Conservation (phyloP, 2,329 filamentous ascomycete species). For the Alternaria sp. region DNA sequence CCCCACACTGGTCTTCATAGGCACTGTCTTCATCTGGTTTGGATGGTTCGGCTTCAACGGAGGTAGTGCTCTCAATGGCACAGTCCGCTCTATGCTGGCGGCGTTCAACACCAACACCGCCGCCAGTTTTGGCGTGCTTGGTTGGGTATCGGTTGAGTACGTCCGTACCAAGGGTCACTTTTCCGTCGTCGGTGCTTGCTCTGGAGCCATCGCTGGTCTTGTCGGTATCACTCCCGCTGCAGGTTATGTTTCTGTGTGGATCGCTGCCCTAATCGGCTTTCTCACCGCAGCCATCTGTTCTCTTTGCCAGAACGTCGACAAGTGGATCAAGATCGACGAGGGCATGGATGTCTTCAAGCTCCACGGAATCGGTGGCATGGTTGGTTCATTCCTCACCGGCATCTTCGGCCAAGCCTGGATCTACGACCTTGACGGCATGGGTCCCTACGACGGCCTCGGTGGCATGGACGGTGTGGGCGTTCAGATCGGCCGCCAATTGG, state of each 20-base stretch:
- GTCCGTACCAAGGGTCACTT: conserved; percentile 60
- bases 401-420: conserved; percentile 61
- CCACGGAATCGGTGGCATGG: conserved; percentile 64
- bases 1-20: conserved; percentile 67
- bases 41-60: conserved; percentile 68
- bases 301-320: conserved; percentile 58
- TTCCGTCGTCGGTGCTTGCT: conserved; percentile 63
- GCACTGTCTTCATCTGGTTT: conserved; percentile 71
- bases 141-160: conserved; percentile 62
- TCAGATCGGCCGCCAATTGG: conserved; percentile 63
- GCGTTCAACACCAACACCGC: conserved; percentile 66
- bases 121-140: conserved; percentile 60
- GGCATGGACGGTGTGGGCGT: conserved; percentile 62
- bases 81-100: conserved; percentile 61
- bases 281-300: conserved; percentile 61
- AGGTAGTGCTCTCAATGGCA: conserved; percentile 56
- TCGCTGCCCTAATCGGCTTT: conserved; percentile 63
- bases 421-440: conserved; percentile 57
- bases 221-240: conserved; percentile 67
- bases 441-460: conserved; percentile 54
- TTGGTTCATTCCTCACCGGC: conserved; percentile 64
- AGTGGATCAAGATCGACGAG: conserved; percentile 63
- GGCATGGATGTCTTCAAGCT: conserved; percentile 67
- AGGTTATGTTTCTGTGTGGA: conserved; percentile 61
- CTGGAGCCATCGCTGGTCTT: conserved; percentile 64